Base-by-base conservation (phyloP, 768 basidiomycete genomes). In the Stropharia rugosoannulata region DNA sequence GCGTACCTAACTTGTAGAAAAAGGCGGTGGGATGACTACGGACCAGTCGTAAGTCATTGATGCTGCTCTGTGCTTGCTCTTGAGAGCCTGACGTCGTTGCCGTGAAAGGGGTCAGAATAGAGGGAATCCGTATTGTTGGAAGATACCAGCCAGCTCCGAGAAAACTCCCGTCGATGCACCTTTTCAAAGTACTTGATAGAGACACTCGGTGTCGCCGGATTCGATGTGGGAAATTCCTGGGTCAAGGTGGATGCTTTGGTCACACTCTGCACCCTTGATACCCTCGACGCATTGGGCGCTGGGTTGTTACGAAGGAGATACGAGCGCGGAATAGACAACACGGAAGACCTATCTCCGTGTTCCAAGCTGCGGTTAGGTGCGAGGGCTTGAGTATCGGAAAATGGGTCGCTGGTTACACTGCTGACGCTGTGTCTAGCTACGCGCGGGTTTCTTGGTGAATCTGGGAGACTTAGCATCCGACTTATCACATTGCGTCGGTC, bases 201-300 rank as follows among this genome's bases (percentile, higher is more conserved):
- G 11, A 70, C 68, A 48, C 68, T 42, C 12, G 71, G 72, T 15
- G 71, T 70, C 18, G 56, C 67, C 15, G 67, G 59, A 22, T 65
- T 66, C 13, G 70, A 71, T 19, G 67, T 63, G 13, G 69, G 69
- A 51, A 70, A 66, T 18, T 67, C 64, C 45, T 57, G 54, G 9
- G 64, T 59, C 22, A 39, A 47, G 12, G 48, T 52, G 54, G 27
- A 57, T 29, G 46, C 44, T 36, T 48, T 51, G 36, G 35, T 12
- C 36, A 16, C 50, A 50, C 45, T 49, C 32, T 40, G 47, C 13
- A 39, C 41, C 35, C 37, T 32, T 51, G 50, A 42, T 15, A 44
- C 37, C 35, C 37, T 32, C 41, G 50, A 15, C 19, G 39, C 11
- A 25, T 40, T 41, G 12, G 39, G 22, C 22, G 41, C 35, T 15